Base-by-base conservation (phyloP, 805 yeast species). In the Yarrowia deformans region DNA sequence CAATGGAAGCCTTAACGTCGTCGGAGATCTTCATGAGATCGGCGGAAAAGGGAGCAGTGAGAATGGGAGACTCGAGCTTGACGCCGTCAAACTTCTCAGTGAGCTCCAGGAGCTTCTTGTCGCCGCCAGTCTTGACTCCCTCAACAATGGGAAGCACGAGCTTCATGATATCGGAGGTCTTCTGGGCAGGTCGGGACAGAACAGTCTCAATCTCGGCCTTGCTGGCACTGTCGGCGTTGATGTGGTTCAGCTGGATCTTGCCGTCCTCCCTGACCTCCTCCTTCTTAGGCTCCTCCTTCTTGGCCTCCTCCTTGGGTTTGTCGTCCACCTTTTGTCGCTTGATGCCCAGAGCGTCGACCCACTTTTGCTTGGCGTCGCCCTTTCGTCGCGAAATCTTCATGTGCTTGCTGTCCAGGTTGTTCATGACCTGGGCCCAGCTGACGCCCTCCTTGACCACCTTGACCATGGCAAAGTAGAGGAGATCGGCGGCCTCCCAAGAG, bases 401-500 rank as follows among this genome's bases (percentile, higher is more conserved):
- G 58, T 91, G 85, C 82, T 95, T 95, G 77, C 88, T 79, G 76
- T 91, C 93, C 76, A 95, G 83, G 79, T 94, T 92, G 73, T 83
- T 84, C 80, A 93, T 97, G 55, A 95, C 88, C 74, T 93, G 98
- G 9, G 84, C 81, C 74, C 93, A 81, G 34, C 89, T 80, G 40
- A 95, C 97, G 40, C 94, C 97, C 74, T 87, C 82, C 78, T 90
- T 87, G 49, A 87, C 77, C 34, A 89, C 84, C 77, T 90, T 90
- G 73, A 89, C 82, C 70, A 84, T 71, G 68, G 91, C 88, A 75
- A 90, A 88, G 75, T 85, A 82, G 70, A 90, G 84, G 77, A 95
- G 83, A 78, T 95, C 99, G 9, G 99, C 99, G 67, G 97, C 94
- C 81, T 95, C 99, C 97, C 97, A 95, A 0, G 98, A 90, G 68